Evolutionary conservation across 1,284 basidiomycete species (phyloP).

Genomic region (Sanguinoderma infundibulare): DNA sequence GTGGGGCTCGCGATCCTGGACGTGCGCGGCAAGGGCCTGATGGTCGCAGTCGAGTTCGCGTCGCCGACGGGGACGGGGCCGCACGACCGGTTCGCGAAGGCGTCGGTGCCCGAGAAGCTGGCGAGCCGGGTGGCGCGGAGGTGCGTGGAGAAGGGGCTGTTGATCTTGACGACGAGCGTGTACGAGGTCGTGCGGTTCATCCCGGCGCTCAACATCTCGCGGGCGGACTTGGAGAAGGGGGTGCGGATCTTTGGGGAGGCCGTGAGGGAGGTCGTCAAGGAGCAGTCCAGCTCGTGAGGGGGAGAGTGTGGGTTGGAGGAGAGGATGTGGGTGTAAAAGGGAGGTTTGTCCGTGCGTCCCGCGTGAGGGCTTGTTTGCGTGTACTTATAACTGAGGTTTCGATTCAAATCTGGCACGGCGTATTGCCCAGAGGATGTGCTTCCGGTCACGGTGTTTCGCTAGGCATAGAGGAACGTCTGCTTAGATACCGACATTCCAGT

Average conservation of each 20-base stretch:
- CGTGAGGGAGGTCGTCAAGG: conserved; percentile 63
- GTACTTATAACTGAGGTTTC: no score
- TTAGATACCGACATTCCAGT: no score
- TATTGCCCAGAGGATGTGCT: no score
- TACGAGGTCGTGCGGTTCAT: conserved; percentile 86
- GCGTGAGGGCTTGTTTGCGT: no score
- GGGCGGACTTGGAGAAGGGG: conserved; percentile 65
- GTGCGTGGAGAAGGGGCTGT: conserved; percentile 83
- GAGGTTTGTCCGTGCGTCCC: no score
- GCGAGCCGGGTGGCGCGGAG: conserved; percentile 79
- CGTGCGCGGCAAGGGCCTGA: conserved; percentile 79
- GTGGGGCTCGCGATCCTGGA: conserved; percentile 69
- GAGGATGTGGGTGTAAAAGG: not conserved
- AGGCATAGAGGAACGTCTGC: no score
- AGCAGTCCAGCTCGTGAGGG: conserved; percentile 31
- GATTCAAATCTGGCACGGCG: no score
- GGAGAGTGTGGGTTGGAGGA: not conserved
- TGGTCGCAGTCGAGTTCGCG: conserved; percentile 84
- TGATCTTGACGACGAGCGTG: conserved; percentile 80
- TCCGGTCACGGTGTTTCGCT: no score
- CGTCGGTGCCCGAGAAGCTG: conserved; percentile 62
- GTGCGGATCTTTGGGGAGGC: conserved; percentile 63
- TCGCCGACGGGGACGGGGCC: conserved; percentile 51
- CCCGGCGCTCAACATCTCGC: conserved; percentile 68
- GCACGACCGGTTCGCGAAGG: conserved; percentile 47